Base-by-base conservation (phyloP, 345 rosid species). In the Citrus cavaleriei region DNA sequence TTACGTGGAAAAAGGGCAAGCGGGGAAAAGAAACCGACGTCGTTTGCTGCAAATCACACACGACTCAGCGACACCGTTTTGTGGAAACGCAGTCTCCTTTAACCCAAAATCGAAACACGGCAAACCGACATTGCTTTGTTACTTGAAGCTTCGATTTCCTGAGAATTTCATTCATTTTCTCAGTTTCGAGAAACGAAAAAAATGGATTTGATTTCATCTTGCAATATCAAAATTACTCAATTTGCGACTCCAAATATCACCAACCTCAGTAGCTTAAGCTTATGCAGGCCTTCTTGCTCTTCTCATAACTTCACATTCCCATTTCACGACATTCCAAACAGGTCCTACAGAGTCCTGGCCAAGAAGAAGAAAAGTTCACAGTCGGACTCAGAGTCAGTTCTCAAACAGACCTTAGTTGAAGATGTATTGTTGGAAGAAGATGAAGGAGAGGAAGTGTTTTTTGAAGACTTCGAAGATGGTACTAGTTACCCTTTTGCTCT, bases 391-490 rank as follows among this genome's bases (percentile, higher is more conserved):
- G 80, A 79, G 42, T 81, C 88, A 49, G 79, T 85, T 83, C 87
- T 86, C 54, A 19, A 84, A 21, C 90, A 84, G 60, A 59, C 76
- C 72, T 77, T 90, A 67, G 77, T 85, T 58, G 86, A 90, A 71
- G 88, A 90, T 64, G 80, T 83, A 21, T 77, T 83, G n/a, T 7
- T 55, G 62, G 90, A 75, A 21, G 86, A 91, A 19, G 92, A 82
- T 6, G 89, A 81, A 42, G 87, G 75, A 74, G 90, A 83, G 67
- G 88, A 91, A 2, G 93, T 87, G 81, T 72, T 87, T 49, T 77
- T 86, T 68, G 90, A 88, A 78, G 91, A 88, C 79, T 80, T 88
- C 6, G 89, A 88, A 35, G 90, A 86, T 68, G 98, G 91, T 89
- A 82, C 74, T 83, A 54, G 19, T 22, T 42, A 25, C 72, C 57